phyloP scores from a whole-genome alignment of 805 yeast genomes.

The Pichia manshurica region DNA sequence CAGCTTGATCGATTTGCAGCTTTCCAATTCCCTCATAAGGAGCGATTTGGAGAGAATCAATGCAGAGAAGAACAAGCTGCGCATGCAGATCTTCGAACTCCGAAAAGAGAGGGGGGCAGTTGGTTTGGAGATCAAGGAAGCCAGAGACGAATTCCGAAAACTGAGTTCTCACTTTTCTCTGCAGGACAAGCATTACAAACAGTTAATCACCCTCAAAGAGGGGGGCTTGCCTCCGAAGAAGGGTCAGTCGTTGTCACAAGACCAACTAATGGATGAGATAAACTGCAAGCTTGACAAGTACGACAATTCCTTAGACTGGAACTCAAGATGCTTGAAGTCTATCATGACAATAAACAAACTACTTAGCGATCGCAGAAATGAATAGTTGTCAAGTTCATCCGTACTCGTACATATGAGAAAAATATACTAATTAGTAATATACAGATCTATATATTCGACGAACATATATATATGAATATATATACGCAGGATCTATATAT shows the following conservation, averaged over 20 bases:
- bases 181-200: slow-evolving; percentile 6
- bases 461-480: background rate
- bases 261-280: background rate
- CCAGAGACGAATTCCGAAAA: slow-evolving; percentile 1
- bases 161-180: slow-evolving; percentile 9
- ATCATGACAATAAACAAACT: background rate
- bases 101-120: slow-evolving; percentile 21
- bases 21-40: slow-evolving; percentile 31
- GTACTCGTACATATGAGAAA: too few species aligned
- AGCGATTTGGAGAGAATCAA: slow-evolving; percentile 27
- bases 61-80: slow-evolving; percentile 25
- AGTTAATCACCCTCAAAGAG: slow-evolving; percentile 1
- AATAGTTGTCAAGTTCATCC: too few species aligned
- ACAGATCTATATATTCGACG: too few species aligned
- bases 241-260: too few species aligned
- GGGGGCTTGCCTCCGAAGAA: background rate
- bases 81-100: slow-evolving; percentile 27
- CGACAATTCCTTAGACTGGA: background rate
- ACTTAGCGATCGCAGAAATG: background rate
- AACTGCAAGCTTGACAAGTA: background rate
- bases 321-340: background rate
- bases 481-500: too few species aligned
- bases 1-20: slow-evolving; percentile 31
- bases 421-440: background rate
- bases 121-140: slow-evolving; percentile 13